phyloP scores from a whole-genome alignment of 176 grass and related monocot genomes.

The Carex parvula region DNA sequence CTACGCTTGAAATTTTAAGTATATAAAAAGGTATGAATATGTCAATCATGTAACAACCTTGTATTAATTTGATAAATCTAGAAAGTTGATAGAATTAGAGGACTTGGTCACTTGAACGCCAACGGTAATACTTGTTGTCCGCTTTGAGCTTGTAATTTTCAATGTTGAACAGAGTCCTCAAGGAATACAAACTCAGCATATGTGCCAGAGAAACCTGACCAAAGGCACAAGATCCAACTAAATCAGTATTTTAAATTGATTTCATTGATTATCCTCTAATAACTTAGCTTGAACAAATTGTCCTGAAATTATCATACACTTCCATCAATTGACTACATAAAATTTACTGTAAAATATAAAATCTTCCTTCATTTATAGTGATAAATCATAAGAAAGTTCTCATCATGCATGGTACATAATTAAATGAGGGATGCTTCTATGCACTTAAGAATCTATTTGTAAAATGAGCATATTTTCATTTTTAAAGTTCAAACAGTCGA shows the following conservation, averaged over 20 bases:
- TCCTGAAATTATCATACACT: not conserved
- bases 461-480: no score
- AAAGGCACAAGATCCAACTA: not conserved
- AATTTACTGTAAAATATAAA: not conserved
- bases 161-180: no score
- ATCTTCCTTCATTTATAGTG: not conserved
- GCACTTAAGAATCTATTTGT: no score
- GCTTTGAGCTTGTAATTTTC: no score
- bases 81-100: not conserved
- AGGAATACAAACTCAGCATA: no score
- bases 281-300: not conserved
- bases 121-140: no score
- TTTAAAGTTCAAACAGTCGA: no score
- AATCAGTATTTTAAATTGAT: not conserved
- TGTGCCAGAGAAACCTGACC: not conserved
- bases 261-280: slow-evolving; percentile 5
- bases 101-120: no score
- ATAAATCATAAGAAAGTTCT: not conserved
- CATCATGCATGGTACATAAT: not conserved
- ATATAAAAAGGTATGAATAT: not conserved
- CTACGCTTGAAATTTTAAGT: no score
- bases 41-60: not conserved
- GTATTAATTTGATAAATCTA: not conserved
- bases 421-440: no score
- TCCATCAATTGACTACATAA: not conserved